These are phyloP conservation scores for Sphaerobolus stellatus DNA, from an alignment of 1,284 basidiomycete species.

Conservation along the genomic window DNA sequence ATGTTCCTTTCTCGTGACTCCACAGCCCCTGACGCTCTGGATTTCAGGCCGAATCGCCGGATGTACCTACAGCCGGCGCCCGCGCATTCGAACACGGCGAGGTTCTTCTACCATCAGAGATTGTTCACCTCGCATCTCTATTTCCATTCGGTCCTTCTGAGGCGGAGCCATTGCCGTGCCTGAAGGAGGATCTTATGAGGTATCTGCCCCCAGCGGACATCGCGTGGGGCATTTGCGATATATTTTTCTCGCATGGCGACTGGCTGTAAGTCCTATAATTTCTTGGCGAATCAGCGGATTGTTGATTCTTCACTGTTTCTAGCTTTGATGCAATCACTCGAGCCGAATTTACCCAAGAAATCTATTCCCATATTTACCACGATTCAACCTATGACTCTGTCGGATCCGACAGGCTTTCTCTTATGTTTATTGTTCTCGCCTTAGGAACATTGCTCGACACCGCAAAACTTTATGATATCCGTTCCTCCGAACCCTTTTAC, in stretches of 20 bases:
- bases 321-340: constrained; percentile 74
- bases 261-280: constrained; percentile 6
- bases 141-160: constrained; percentile 12
- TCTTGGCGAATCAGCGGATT: constrained; percentile 1
- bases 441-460: constrained; percentile 41
- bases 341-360: constrained; percentile 63
- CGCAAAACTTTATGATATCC: constrained; percentile 8
- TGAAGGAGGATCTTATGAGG: constrained; percentile 4
- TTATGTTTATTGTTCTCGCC: constrained; percentile 51
- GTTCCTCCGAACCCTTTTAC: constrained; percentile 46
- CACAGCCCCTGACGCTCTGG: not conserved
- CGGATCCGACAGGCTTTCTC: constrained; percentile 43
- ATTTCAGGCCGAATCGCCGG: constrained; percentile 8
- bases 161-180: not conserved
- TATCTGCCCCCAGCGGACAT: constrained; percentile 5
- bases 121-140: constrained; percentile 8
- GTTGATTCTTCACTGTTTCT: not conserved
- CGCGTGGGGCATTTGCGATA: constrained; percentile 10
- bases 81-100: not conserved
- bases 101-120: not conserved
- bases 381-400: constrained; percentile 22
- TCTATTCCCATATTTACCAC: constrained; percentile 63
- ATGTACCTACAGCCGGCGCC: constrained; percentile 9
- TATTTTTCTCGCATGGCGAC: constrained; percentile 10
- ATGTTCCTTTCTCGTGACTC: constrained; percentile 16